Base-by-base conservation (phyloP, 2,329 filamentous ascomycete genomes). In the Trichoderma endophyticum region DNA sequence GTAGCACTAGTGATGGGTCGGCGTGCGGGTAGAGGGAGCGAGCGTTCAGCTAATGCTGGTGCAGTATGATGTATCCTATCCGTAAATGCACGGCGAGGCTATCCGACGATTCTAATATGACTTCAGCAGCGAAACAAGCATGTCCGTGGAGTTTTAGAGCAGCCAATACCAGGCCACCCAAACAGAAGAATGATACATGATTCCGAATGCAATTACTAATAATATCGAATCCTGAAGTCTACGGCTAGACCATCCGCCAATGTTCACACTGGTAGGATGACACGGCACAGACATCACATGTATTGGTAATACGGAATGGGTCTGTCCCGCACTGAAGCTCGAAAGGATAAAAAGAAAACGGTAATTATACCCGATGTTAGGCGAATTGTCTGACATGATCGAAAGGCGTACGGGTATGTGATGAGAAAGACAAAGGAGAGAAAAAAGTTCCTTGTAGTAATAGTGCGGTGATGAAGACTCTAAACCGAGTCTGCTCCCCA, bases 281-380 rank as follows among this genome's bases (percentile, higher is more conserved):
- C 26, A 60, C 18, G 56, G n/a, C 18, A 36, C 8, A 48, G 34
- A 61, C 48, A 30, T 43, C 18, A 24, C 34, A 51, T 4, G 12
- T 34, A 69, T 69, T 69, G 26, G 56, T 69, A 69, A 69, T 69
- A 32, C 36, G 26, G 28, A 48, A 69, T 36, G 66, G 66, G 36
- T 51, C 65, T 57, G 14, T 57, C 64, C 32, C 51, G n/a, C 32
- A 18, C 8, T 56, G 64, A 48, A 21, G 51, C 34, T 59, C 18
- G 18, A 51, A 36, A 48, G 8, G 14, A 26, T 51, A 18, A 28
- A 18, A 34, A n/a, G 18, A 51, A 48, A 51, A 18, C 9, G n/a
- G 65, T 68, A 62, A 28, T 30, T 36, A 54, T 70, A 62, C 39
- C 57, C 66, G 66, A 62, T 18, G 39, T 54, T 70, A 62, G 66